Conservation (phyloP, 2,329 filamentous ascomycete genomes). For the Trichoderma brevicompactum region DNA sequence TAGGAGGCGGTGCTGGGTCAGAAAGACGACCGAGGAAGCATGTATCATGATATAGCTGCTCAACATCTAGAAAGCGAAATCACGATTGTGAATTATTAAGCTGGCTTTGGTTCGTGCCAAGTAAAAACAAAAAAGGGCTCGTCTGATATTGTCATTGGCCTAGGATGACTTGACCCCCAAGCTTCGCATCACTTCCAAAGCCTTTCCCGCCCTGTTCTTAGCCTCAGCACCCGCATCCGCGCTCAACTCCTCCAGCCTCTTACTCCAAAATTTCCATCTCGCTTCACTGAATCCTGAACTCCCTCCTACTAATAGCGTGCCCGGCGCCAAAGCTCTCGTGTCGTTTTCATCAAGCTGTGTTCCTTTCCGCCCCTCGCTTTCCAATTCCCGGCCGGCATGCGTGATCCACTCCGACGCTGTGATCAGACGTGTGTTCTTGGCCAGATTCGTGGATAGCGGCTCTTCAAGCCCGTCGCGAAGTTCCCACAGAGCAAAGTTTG, state of each 20-base stretch:
- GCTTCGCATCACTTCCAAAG: conserved; percentile 33
- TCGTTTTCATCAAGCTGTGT: conserved; percentile 34
- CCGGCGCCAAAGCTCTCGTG: conserved; percentile 33
- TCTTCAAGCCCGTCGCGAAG: conserved; percentile 41
- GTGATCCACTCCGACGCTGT: conserved; percentile 39
- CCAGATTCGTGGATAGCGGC: conserved; percentile 29
- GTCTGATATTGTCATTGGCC: background rate
- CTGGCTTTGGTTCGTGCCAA: background rate
- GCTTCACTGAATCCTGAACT: conserved; percentile 35
- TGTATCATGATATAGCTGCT: conserved; percentile 6
- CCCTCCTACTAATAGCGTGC: conserved; percentile 31
- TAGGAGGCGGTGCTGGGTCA: background rate
- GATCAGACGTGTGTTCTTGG: conserved; percentile 34
- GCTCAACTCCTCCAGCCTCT: conserved; percentile 36
- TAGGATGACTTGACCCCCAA: conserved; percentile 30
- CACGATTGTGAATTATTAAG: background rate
- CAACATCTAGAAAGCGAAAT: conserved; percentile 19
- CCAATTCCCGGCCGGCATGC: conserved; percentile 38
- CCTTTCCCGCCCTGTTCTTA: conserved; percentile 32
- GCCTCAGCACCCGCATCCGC: conserved; percentile 30
- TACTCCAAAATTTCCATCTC: conserved; percentile 42
- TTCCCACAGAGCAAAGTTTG: conserved; percentile 40
- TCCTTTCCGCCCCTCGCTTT: conserved; percentile 30
- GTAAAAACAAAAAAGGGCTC: background rate
- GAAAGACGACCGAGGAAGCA: background rate